phyloP scores from a whole-genome alignment of 257 asterid species.

The Eustoma russellianum region DNA sequence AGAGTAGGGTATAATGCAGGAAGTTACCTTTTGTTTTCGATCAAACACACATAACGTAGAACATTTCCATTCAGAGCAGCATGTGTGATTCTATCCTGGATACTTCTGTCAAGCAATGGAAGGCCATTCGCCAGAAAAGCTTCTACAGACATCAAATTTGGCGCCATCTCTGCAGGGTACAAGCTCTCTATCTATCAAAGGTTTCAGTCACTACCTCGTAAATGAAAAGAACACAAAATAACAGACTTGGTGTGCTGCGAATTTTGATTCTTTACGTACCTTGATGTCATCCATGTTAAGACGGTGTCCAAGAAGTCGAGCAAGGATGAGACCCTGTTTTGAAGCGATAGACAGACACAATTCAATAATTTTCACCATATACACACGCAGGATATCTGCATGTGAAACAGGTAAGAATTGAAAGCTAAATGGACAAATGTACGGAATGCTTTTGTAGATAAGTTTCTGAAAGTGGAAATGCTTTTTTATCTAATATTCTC shows the following conservation, averaged over 20 bases:
- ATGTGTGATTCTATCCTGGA: constrained; percentile 39
- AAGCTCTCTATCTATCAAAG: constrained; percentile 73
- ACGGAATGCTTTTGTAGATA: background rate
- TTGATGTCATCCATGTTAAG: constrained; percentile 56
- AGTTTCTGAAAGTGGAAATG: background rate
- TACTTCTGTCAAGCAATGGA: constrained; percentile 55
- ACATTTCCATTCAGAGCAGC: constrained; percentile 81
- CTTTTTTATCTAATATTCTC: constrained; percentile 2
- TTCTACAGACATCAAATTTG: constrained; percentile 64
- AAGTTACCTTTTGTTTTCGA: constrained; percentile 59
- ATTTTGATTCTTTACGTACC: constrained; percentile 31
- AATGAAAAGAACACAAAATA: background rate
- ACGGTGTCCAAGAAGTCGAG: constrained; percentile 80
- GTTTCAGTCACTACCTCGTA: background rate
- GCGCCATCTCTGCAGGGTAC: constrained; percentile 78
- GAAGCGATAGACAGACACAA: constrained; percentile 8
- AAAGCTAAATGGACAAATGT: too few species aligned
- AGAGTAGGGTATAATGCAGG: background rate
- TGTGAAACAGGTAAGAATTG: background rate
- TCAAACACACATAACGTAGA: constrained; percentile 80
- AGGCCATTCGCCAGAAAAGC: constrained; percentile 66
- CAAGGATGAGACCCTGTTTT: constrained; percentile 77
- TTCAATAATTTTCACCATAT: background rate
- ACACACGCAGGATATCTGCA: too few species aligned
- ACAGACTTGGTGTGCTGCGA: too few species aligned